Evolutionary conservation across 495 filamentous ascomycete species (phyloP), one percentile per base, ranked within the genome.

Genomic region (Mycothermus thermophilus): DNA sequence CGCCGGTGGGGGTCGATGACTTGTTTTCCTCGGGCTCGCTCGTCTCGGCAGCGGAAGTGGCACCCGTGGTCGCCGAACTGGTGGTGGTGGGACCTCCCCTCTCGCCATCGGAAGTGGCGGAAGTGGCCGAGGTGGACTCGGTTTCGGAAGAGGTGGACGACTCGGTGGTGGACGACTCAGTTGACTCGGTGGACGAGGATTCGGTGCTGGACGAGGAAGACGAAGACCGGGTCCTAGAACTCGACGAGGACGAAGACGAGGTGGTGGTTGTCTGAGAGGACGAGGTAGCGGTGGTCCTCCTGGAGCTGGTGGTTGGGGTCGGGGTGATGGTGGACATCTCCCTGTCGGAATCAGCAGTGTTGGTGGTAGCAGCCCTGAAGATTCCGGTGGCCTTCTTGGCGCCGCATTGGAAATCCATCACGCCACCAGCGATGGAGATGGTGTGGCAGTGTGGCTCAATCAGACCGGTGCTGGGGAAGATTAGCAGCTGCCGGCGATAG

Each of bases 391-490:
- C 35, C 19, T 35, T 42, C 15, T 47, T 20, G 2, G 41, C 41
- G 27, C 48, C 43, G 45, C 63, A 67, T 39, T 47, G 62, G 43
- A 48, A 65, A 35, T 67, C 63, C 13, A 38, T 43, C 16, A 62
- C 42, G 1, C 55, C 48, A 5, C 44, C 45, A 13, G 47, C 45
- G 35, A 57, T 60, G 1, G 36, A 37, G 13, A 64, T 43, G 1
- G 62, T 65, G 28, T 50, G 52, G 46, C 63, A 66, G 29, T 38
- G 63, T 0, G 47, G 32, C 3, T 34, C 22, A 11, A 30, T 30
- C 6, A 35, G 13, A n/a, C 13, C 22, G 10, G 23, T 16, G 16
- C 33, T 27, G n/a, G n/a, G n/a, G n/a, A n/a, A 27, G 17, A n/a
- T 20, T 2, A 13, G 17, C n/a, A 9, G 10, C n/a, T 22, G 11